These are phyloP conservation scores for Lathyrus aphaca DNA, from an alignment of 306 rosid genomes.

Conservation along the genomic window DNA sequence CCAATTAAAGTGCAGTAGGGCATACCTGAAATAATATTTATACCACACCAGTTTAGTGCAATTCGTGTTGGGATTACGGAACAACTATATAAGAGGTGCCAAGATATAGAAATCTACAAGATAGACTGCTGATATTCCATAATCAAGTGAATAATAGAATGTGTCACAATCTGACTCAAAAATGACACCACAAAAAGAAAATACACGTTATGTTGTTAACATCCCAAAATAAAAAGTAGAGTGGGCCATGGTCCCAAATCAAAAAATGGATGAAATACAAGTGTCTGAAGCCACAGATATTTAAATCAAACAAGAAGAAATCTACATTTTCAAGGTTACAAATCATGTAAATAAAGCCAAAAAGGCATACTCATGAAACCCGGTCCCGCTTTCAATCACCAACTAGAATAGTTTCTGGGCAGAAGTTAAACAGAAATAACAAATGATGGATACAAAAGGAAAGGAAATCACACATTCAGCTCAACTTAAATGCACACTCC, in stretches of 20 bases:
- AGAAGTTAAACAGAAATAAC: conserved; percentile 1
- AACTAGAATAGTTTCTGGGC: background rate
- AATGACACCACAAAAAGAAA: background rate
- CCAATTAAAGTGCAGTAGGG: conserved; percentile 40
- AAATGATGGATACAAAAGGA: conserved; percentile 2
- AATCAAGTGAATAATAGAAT: conserved; percentile 1
- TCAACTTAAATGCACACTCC: conserved; percentile 5
- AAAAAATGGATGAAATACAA: conserved; percentile 10
- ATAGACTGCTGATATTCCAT: conserved; percentile 1
- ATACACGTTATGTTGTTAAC: background rate
- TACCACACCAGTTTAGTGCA: conserved; percentile 44
- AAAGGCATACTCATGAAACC: conserved; percentile 2
- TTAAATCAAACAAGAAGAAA: conserved; percentile 9
- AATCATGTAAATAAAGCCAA: conserved; percentile 16
- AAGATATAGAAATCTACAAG: conserved; percentile 15
- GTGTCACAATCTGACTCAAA: conserved; percentile 11
- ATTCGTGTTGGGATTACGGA: conserved; percentile 35
- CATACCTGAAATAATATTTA: conserved; percentile 48
- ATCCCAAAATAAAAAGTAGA: background rate
- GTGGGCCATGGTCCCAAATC: background rate
- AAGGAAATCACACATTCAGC: conserved; percentile 2
- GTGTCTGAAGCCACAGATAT: background rate
- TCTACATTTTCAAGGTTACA: background rate
- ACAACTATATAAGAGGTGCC: conserved; percentile 11
- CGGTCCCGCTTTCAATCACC: background rate